These are phyloP conservation scores for Microcyclospora pomicola DNA, from an alignment of 2,329 filamentous ascomycete species.

Conservation along the genomic window DNA sequence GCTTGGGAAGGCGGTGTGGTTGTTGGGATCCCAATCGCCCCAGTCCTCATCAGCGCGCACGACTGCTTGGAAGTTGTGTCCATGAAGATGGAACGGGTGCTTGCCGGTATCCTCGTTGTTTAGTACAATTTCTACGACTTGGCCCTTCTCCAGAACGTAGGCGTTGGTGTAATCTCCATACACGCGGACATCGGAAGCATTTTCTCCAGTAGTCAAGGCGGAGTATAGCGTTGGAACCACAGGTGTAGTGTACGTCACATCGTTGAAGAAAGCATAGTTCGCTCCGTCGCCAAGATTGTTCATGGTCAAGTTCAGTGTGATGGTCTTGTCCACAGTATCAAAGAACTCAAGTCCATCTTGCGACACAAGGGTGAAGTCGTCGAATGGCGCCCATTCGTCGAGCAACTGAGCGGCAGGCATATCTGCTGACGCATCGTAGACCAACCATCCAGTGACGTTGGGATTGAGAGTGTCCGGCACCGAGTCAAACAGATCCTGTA, in stretches of 20 bases:
- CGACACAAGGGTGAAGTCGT: slow-evolving; percentile 60
- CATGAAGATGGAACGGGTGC: slow-evolving; percentile 65
- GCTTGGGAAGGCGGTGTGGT: slow-evolving; percentile 23
- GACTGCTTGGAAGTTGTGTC: slow-evolving; percentile 55
- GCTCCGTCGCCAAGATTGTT: slow-evolving; percentile 54
- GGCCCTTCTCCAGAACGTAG: slow-evolving; percentile 51
- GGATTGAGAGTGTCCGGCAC: slow-evolving; percentile 55
- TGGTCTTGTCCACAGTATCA: slow-evolving; percentile 45
- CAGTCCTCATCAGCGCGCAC: slow-evolving; percentile 21
- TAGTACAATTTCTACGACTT: slow-evolving; percentile 60
- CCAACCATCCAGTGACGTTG: slow-evolving; percentile 43
- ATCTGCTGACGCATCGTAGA: slow-evolving; percentile 37
- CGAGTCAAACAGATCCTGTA: slow-evolving; percentile 44
- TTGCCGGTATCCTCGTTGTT: slow-evolving; percentile 61
- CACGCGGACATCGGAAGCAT: slow-evolving; percentile 28
- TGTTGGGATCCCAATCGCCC: slow-evolving; percentile 21
- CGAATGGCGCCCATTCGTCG: slow-evolving; percentile 51
- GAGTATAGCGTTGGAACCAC: slow-evolving; percentile 74
- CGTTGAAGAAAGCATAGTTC: slow-evolving; percentile 52
- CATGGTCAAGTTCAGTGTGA: slow-evolving; percentile 49
- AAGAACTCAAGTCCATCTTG: slow-evolving; percentile 50
- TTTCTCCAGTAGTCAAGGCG: slow-evolving; percentile 47
- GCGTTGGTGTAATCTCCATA: slow-evolving; percentile 41
- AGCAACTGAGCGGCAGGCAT: slow-evolving; percentile 40
- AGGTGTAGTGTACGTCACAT: slow-evolving; percentile 58